A percentile compares a stretch with the other conserved stretches of the same genome.
Evolutionary conservation across 2,329 filamentous ascomycete species (phyloP).

Genomic region (Phaeosphaeria sp.): DNA sequence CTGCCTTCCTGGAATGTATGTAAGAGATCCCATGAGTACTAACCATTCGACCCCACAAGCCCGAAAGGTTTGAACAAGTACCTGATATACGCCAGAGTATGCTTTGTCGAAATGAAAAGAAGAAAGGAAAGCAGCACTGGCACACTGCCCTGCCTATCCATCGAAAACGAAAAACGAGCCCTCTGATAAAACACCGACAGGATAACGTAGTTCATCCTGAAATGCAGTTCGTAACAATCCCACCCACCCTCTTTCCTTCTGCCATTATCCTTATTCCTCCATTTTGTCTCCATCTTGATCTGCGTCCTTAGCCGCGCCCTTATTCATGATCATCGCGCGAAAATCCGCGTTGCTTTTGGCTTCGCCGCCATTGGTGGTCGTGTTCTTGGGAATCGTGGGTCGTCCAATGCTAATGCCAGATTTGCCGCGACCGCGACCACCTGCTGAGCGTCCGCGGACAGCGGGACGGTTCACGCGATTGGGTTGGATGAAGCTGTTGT

Average conservation of each 20-base stretch:
- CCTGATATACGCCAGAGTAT: not conserved
- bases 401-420: slow-evolving; percentile 31
- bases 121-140: not conserved
- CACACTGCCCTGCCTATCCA: not conserved
- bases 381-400: slow-evolving; percentile 29
- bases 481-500: slow-evolving; percentile 39
- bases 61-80: not conserved
- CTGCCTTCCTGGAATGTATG: not conserved
- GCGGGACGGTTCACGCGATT: slow-evolving; percentile 36
- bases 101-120: not conserved
- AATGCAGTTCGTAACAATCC: slow-evolving; percentile 16
- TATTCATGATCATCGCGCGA: slow-evolving; percentile 59
- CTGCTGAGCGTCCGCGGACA: slow-evolving; percentile 22
- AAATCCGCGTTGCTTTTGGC: slow-evolving; percentile 66
- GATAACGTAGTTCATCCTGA: slow-evolving; percentile 9
- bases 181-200: slow-evolving; percentile 16
- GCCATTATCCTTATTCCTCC: slow-evolving; percentile 36
- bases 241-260: slow-evolving; percentile 7
- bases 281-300: slow-evolving; percentile 28
- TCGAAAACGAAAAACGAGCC: not conserved
- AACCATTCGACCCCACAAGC: not conserved
- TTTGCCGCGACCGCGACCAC: slow-evolving; percentile 36
- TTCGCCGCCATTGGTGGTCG: slow-evolving; percentile 21
- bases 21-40: not conserved
- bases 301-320: slow-evolving; percentile 30